phyloP scores from a whole-genome alignment of 2,329 filamentous ascomycete species.

The Colletotrichum gigasporum region DNA sequence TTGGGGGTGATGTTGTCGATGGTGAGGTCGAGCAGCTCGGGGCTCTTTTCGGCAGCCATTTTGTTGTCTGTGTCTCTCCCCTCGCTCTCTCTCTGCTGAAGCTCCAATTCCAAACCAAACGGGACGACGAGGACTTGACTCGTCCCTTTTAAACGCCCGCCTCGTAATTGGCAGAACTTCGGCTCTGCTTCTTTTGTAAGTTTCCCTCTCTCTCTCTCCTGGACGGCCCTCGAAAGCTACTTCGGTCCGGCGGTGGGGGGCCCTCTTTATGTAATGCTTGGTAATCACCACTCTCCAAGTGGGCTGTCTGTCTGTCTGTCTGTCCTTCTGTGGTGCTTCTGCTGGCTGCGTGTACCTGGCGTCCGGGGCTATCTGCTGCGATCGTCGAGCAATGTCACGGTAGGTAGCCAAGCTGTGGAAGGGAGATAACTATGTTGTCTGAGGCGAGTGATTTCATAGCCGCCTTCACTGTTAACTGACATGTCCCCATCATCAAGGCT shows the following conservation, averaged over 20 bases:
- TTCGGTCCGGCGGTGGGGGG: neutral
- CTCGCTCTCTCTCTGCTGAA: no score
- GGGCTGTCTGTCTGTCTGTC: neutral
- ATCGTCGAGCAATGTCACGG: neutral
- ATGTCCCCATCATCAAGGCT: no score
- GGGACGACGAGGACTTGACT: neutral
- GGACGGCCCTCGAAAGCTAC: neutral
- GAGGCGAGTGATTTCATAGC: no score
- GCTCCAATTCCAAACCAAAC: neutral
- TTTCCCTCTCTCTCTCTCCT: no score
- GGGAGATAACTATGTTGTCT: no score
- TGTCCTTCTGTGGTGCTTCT: neutral
- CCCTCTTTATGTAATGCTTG: constrained; percentile 32
- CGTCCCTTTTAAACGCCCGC: no score
- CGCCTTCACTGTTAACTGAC: no score
- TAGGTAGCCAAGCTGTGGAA: neutral
- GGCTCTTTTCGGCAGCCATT: constrained; percentile 35
- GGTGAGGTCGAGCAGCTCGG: constrained; percentile 72
- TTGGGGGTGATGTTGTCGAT: constrained; percentile 81
- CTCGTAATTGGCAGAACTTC: no score
- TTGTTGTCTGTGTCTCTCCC: neutral
- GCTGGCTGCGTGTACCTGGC: neutral
- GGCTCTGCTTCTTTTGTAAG: neutral
- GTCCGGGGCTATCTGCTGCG: neutral
- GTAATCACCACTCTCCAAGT: constrained; percentile 25